Evolutionary conservation across 2,329 filamentous ascomycete genomes (phyloP).

Genomic region (Mariannaea sp.): DNA sequence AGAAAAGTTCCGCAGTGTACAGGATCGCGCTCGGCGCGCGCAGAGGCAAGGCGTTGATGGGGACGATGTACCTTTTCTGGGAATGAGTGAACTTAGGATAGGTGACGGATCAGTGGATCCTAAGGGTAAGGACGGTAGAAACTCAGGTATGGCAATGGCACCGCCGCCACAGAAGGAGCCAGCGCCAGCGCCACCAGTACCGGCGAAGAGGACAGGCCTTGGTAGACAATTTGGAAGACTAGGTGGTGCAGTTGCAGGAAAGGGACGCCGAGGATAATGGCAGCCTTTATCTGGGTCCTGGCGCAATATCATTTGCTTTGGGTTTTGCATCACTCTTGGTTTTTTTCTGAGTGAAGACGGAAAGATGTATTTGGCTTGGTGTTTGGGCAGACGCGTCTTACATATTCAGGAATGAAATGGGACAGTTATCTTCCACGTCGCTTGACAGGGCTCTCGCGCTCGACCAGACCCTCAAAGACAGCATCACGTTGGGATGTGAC

Average conservation of each 20-base stretch:
- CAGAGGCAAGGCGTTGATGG: constrained; percentile 63
- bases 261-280: constrained; percentile 56
- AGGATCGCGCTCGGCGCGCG: constrained; percentile 79
- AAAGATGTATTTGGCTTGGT: constrained; percentile 3
- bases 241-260: constrained; percentile 71
- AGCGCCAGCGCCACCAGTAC: constrained; percentile 46
- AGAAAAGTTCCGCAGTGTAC: constrained; percentile 91
- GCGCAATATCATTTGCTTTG: constrained; percentile 10
- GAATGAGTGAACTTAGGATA: constrained; percentile 48
- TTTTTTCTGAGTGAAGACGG: constrained; percentile 5
- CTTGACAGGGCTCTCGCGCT: constrained; percentile 61
- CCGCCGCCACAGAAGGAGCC: constrained; percentile 56
- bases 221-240: constrained; percentile 72
- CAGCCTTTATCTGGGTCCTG: constrained; percentile 9
- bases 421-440: constrained; percentile 37
- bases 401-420: neutral
- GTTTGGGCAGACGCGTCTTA: constrained; percentile 7
- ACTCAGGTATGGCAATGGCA: constrained; percentile 42
- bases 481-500: constrained; percentile 69
- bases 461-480: constrained; percentile 75
- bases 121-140: constrained; percentile 49
- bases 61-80: constrained; percentile 53
- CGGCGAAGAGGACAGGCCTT: constrained; percentile 65
- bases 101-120: constrained; percentile 48
- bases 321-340: constrained; percentile 7